These are phyloP conservation scores for Peziza echinospora DNA, from an alignment of 495 filamentous ascomycete genomes.

Conservation along the genomic window DNA sequence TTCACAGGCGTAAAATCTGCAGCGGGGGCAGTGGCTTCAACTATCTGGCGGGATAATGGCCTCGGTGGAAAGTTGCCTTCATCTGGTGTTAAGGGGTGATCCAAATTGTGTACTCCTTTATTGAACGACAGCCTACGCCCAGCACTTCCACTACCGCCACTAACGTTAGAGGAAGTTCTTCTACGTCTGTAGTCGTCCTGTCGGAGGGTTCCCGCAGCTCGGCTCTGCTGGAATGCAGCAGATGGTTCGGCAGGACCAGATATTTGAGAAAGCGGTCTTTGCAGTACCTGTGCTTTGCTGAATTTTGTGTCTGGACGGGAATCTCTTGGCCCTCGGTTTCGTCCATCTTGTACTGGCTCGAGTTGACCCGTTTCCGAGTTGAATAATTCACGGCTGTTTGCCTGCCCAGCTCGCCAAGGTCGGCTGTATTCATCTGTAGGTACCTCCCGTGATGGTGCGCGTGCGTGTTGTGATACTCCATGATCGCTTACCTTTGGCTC, in stretches of 20 bases:
- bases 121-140: conserved; percentile 21
- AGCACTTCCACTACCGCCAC: conserved; percentile 62
- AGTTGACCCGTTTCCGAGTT: conserved; percentile 89
- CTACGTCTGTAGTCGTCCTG: conserved; percentile 46
- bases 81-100: conserved; percentile 18
- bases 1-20: no score
- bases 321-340: conserved; percentile 37
- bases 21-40: background rate
- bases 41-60: no score
- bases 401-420: conserved; percentile 50
- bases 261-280: conserved; percentile 40
- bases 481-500: conserved; percentile 10
- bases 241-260: conserved; percentile 72
- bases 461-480: conserved; percentile 17
- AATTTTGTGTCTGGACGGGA: conserved; percentile 37
- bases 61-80: conserved; percentile 17
- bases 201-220: conserved; percentile 16
- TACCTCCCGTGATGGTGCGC: conserved; percentile 47
- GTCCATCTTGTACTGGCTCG: conserved; percentile 67
- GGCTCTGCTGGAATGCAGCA: conserved; percentile 70
- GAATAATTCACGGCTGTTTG: conserved; percentile 43
- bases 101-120: conserved; percentile 4
- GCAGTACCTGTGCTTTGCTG: conserved; percentile 59
- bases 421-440: conserved; percentile 88
- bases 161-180: conserved; percentile 84